Base-by-base conservation (phyloP, 441 rosid genomes). In the Melastoma candidum region DNA sequence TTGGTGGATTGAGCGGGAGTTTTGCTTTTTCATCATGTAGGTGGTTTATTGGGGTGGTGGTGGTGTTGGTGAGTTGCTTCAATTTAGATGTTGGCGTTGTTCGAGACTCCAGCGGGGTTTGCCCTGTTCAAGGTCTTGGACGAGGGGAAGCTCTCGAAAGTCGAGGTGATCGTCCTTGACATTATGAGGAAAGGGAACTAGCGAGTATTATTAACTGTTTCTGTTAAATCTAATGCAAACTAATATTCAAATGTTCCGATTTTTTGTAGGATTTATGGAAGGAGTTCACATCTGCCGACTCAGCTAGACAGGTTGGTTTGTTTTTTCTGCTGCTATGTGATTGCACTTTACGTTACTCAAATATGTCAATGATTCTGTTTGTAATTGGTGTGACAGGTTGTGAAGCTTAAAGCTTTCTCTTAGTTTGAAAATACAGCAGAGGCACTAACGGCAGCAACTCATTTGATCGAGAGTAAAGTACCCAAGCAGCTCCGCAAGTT, bases 391-490 rank as follows among this genome's bases (percentile, higher is more conserved):
- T 10, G 8, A 11, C 64, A 90, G 95, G 67, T 87, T 32, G 95
- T 85, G 1, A 84, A 83, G 79, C 74, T 92, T 51, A 77, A 68
- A 75, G 92, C 86, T 46, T 92, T 92, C 68, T 73, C 75, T 2
- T 87, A 88, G 80, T 92, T 92, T 63, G 94, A 84, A 32, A 85
- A 88, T 55, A 88, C 92, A 1, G 68, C 92, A 3, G 94, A 88
- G 72, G 98, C 95, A 24, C 76, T 92, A n/a, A 83, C 83, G 76
- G 92, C 87, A 3, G 81, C 79, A 0, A 82, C 92, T 0, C 77
- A 84, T 26, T 66, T 88, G 67, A 62, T 80, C 26, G 94, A 88
- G 44, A 75, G 94, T 58, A 47, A 77, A 24, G 74, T 92, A 12
- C 79, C 80, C 74, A 88, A 85, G 63, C 76, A 87, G 63, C 73